These are phyloP conservation scores for Mucor irregularis DNA, from an alignment of 371 early-diverging fungal genomes.

Conservation along the genomic window DNA sequence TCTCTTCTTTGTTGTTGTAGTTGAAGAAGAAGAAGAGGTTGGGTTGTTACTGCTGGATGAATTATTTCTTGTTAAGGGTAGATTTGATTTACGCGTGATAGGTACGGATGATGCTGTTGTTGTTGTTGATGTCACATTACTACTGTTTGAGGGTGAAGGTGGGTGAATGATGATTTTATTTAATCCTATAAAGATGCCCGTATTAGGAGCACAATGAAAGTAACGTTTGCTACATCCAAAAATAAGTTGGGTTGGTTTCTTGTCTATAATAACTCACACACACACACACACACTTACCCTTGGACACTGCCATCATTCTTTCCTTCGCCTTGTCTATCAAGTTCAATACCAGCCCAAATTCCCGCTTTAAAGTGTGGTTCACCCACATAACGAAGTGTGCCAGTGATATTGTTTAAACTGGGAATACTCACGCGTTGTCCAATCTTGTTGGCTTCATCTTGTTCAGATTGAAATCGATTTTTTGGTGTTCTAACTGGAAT, in stretches of 20 bases:
- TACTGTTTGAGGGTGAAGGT: conserved; percentile 9
- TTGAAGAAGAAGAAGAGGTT: conserved; percentile 2
- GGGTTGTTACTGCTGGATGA: not conserved
- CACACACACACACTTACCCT: conserved; percentile 64
- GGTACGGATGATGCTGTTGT: too few relatives aligned
- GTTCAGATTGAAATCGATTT: not conserved
- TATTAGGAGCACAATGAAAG: conserved; percentile 67
- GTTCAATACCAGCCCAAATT: conserved; percentile 39
- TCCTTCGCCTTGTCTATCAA: conserved; percentile 68
- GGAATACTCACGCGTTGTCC: conserved; percentile 29
- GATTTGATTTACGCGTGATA: conserved; percentile 17
- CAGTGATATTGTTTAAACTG: conserved; percentile 28
- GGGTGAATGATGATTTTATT: conserved; percentile 53
- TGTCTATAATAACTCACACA: too few relatives aligned
- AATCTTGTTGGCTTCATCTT: conserved; percentile 7
- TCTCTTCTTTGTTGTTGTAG: conserved; percentile 6
- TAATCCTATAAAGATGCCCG: conserved; percentile 70
- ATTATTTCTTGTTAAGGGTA: conserved; percentile 12
- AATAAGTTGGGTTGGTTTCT: not conserved
- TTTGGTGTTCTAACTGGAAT: conserved; percentile 15
- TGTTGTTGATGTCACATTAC: not conserved
- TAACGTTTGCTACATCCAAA: conserved; percentile 41
- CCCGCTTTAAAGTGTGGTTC: conserved; percentile 40
- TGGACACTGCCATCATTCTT: conserved; percentile 79
- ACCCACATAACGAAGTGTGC: conserved; percentile 62